Base-by-base conservation (phyloP, 164 flowering plant genomes). In the Annona cherimola region DNA sequence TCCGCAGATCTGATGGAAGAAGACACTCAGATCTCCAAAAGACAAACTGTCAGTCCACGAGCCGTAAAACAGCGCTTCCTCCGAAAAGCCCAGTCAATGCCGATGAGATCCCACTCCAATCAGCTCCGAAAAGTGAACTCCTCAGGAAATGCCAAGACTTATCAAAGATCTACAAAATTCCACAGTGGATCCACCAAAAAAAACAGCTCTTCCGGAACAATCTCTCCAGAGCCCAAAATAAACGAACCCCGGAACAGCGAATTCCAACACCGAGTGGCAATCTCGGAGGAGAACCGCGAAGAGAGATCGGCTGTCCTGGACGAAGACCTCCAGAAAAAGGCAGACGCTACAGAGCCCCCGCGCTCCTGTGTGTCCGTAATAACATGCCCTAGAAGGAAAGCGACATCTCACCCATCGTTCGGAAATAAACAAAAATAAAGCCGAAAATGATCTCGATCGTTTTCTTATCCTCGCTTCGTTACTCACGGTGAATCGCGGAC, bases 381-480 rank as follows among this genome's bases (percentile, higher is more conserved):
- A 41, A 59, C 60, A 70, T 43, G 11, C 11, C 66, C 55, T 61
- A 42, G 20, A 69, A 57, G 18, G 72, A 70, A 59, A 70, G 54
- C 50, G 66, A 70, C 66, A 61, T 40, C 64, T 70, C 66, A 70
- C 26, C 72, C 41, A 42, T 70, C 70, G 3, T 2, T 50, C 57
- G 9, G 9, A 16, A 50, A 50, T 50, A 50, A 50, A 16, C 9
- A 9, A 9, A 50, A 12, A 50, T 50, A 50, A 50, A 50, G 14
- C 14, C 9, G 57, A 50, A 50, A 50, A 16, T 5, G 9, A 50
- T 50, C 14, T 50, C 57, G 14, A 50, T 50, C 57, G 14, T 50
- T 50, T 50, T 50, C 57, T 50, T 16, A 50, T 50, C 57, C 3
- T 8, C 14, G 9, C 57, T 50, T 50, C 57, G 9, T 26, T 16